phyloP scores from a whole-genome alignment of 2,329 filamentous ascomycete species.

The Xylariaceae sp. region DNA sequence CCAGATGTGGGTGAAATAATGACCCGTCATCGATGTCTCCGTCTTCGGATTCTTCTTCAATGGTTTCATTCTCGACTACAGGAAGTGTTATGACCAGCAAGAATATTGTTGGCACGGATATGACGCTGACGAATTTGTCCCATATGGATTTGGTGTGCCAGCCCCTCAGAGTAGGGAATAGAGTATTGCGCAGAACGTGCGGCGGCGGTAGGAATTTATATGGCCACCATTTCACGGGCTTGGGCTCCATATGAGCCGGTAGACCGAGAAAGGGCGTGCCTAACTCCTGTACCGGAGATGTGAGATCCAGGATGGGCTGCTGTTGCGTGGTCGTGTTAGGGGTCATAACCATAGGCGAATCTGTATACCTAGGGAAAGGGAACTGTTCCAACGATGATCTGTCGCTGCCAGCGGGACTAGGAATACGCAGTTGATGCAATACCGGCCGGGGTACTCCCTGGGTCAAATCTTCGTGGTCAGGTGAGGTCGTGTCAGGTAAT shows the following conservation, averaged over 20 bases:
- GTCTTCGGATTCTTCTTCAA: conserved; percentile 44
- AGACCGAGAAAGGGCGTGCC: conserved; percentile 40
- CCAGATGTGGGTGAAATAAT: conserved; percentile 26
- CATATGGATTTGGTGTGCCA: conserved; percentile 81
- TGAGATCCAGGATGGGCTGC: conserved; percentile 51
- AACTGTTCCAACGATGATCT: conserved; percentile 45
- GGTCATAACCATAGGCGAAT: conserved; percentile 46
- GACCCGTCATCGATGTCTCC: no score
- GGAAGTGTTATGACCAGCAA: conserved; percentile 85
- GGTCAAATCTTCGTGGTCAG: conserved; percentile 12
- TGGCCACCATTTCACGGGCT: conserved; percentile 72
- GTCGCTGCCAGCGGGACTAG: conserved; percentile 40
- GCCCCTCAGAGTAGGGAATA: conserved; percentile 81
- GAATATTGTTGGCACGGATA: conserved; percentile 87
- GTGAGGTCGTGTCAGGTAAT: conserved; percentile 14
- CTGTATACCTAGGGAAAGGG: conserved; percentile 65
- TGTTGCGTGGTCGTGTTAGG: conserved; percentile 38
- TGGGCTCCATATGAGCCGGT: conserved; percentile 35
- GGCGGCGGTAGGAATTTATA: conserved; percentile 68
- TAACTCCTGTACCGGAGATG: conserved; percentile 44
- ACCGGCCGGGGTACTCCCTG: conserved; percentile 14
- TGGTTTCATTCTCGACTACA: conserved; percentile 70
- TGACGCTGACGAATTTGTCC: conserved; percentile 74
- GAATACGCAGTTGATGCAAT: conserved; percentile 42
- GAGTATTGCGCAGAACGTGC: conserved; percentile 61